A percentile compares a stretch with the other conserved stretches of the same genome.
Conservation (phyloP, 2,329 filamentous ascomycete species). For the Aspergillus texensis region DNA sequence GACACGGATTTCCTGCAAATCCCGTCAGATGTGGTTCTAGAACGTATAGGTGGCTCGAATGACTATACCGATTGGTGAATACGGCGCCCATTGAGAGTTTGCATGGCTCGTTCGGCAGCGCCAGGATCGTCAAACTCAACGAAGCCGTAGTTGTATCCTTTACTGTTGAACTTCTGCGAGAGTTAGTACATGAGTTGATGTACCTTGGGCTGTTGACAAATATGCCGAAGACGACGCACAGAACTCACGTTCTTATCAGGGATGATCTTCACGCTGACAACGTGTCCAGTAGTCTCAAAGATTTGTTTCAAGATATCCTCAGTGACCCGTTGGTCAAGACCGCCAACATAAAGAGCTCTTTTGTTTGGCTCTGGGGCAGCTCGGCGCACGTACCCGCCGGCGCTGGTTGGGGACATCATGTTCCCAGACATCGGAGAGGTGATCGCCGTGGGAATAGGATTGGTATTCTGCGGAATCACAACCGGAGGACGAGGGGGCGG, state of each 20-base stretch:
- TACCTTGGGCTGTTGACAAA: background rate
- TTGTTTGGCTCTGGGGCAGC: constrained; percentile 98
- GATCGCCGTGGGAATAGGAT: constrained; percentile 90
- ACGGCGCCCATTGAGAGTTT: constrained; percentile 89
- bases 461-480: constrained; percentile 92
- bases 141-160: constrained; percentile 99
- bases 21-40: constrained; percentile 19
- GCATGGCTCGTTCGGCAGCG: constrained; percentile 95
- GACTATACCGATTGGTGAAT: constrained; percentile 86
- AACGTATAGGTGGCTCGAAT: background rate
- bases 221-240: background rate
- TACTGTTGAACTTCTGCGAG: constrained; percentile 63
- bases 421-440: constrained; percentile 79
- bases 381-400: constrained; percentile 79
- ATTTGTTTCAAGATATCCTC: constrained; percentile 97
- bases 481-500: constrained; percentile 82
- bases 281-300: constrained; percentile 97
- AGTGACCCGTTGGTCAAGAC: constrained; percentile 90
- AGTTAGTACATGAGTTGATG: constrained; percentile 19
- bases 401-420: constrained; percentile 83
- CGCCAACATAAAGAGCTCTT: constrained; percentile 92
- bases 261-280: constrained; percentile 99
- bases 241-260: constrained; percentile 95
- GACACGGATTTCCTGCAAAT: constrained; percentile 87
- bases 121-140: constrained; percentile 98